Evolutionary conservation across 331 rosid genomes (phyloP), one percentile per base, ranked within the genome.

Genomic region (Pyrus hybrid): DNA sequence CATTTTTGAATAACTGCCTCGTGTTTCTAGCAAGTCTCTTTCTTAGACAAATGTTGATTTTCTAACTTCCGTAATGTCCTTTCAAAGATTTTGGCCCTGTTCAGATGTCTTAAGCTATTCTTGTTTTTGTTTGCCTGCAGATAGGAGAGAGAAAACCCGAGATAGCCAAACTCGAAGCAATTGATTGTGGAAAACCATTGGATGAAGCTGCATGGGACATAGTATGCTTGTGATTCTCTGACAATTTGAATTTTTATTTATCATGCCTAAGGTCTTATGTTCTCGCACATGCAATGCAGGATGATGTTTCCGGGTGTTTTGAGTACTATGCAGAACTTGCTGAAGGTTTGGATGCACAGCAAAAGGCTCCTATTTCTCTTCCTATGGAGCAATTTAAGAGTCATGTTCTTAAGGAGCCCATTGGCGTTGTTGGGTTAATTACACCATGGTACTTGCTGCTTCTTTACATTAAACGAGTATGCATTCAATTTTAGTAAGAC

Each of bases 271-370:
- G 57, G 49, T n/a, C 73, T 70, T 71, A 54, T 71, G 32, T 63
- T 3, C 13, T 76, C 28, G 22, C n/a, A 58, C n/a, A 8, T 71
- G 54, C 75, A 28, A 56, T 83, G 67, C 85, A 95, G 99, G 97
- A 92, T 66, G 99, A 95, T 81, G 99, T 95, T 83, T 92, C 97
- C n/a, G 97, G 96, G 77, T 95, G 99, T 79, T 92, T 95, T 51
- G 97, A 95, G 30, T 95, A 87, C 84, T 92, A 92, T 58, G 99
- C 99, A 25, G 97, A 90, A 71, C 97, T 95, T 37, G 99, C 99
- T n/a, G 99, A 95, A 67, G 90, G 93, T 66, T 83, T 95, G 87
- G 99, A 92, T 78, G 82, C 84, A 2, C 86, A 89, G 81, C 93
- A 92, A 82, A 95, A 92, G 57, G 81, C 88, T 23, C 87, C 96